Conservation (phyloP, 495 filamentous ascomycete species). For the Hapsidospora chrysogenum region DNA sequence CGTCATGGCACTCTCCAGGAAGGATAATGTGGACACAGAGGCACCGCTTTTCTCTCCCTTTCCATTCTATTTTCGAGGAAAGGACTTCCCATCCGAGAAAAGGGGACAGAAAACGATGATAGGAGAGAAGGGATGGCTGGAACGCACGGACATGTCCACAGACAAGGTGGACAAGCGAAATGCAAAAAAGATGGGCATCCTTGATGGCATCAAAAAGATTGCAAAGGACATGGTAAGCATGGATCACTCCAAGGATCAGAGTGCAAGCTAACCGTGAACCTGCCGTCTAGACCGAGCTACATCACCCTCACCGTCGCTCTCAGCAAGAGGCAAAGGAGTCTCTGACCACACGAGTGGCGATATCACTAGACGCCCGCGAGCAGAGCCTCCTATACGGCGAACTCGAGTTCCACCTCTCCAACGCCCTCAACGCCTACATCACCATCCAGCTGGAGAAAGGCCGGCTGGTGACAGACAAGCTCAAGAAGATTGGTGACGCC, state of each 20-base stretch:
- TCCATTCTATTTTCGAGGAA: background rate
- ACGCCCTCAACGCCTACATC: conserved; percentile 20
- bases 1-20: no score
- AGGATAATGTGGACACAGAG: background rate
- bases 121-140: conserved; percentile 30
- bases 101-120: conserved; percentile 22
- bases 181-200: conserved; percentile 12
- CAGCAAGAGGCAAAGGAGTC: conserved; percentile 8
- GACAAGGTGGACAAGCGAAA: conserved; percentile 6
- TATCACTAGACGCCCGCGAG: conserved; percentile 25
- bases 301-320: conserved; percentile 11
- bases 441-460: conserved; percentile 19
- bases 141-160: conserved; percentile 15
- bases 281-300: background rate
- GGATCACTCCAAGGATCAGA: background rate
- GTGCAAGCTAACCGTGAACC: conserved; percentile 11
- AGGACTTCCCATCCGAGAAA: background rate
- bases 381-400: conserved; percentile 30
- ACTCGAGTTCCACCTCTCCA: conserved; percentile 20
- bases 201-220: conserved; percentile 21
- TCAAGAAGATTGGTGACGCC: conserved; percentile 15
- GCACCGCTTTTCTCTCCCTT: background rate
- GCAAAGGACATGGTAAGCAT: conserved; percentile 24
- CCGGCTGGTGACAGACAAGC: conserved; percentile 16
- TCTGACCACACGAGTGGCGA: conserved; percentile 9